These are phyloP conservation scores for Pseudogymnoascus sp. DNA, from an alignment of 2,329 filamentous ascomycete species.

Conservation along the genomic window DNA sequence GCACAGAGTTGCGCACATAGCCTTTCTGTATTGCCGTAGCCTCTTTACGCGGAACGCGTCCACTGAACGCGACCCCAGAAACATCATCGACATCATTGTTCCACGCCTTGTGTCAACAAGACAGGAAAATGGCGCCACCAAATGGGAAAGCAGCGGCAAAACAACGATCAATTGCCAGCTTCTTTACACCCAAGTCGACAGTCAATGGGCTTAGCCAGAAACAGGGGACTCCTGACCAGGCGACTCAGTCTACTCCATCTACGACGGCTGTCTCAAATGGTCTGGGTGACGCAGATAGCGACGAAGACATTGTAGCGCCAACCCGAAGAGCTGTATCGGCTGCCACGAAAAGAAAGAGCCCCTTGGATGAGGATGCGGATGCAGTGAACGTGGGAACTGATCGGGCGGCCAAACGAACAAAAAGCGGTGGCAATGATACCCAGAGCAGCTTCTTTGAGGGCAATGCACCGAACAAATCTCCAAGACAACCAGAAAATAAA, in stretches of 20 bases:
- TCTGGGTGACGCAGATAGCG: constrained; percentile 25
- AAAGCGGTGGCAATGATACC: constrained; percentile 36
- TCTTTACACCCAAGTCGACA: constrained; percentile 62
- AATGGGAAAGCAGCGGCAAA: constrained; percentile 36
- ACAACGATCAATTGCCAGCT: constrained; percentile 79
- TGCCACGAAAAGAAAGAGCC: constrained; percentile 43
- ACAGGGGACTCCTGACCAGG: constrained; percentile 26
- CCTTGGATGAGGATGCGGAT: constrained; percentile 43
- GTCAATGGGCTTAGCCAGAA: constrained; percentile 37
- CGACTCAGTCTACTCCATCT: constrained; percentile 31
- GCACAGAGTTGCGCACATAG: not conserved
- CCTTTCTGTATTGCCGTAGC: not conserved
- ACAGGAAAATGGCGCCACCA: constrained; percentile 24
- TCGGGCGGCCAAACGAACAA: constrained; percentile 41
- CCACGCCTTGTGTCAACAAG: not conserved
- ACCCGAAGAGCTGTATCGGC: constrained; percentile 17
- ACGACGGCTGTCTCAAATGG: constrained; percentile 15
- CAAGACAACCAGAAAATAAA: constrained; percentile 19
- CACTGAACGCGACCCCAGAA: constrained; percentile 13
- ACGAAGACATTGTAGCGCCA: constrained; percentile 22
- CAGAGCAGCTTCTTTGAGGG: constrained; percentile 36
- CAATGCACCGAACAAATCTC: constrained; percentile 33
- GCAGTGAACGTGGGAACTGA: constrained; percentile 36
- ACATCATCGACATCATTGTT: constrained; percentile 8
- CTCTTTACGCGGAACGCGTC: constrained; percentile 18